These are phyloP conservation scores for Ogataea populi-albae DNA, from an alignment of 805 yeast genomes.

Conservation along the genomic window DNA sequence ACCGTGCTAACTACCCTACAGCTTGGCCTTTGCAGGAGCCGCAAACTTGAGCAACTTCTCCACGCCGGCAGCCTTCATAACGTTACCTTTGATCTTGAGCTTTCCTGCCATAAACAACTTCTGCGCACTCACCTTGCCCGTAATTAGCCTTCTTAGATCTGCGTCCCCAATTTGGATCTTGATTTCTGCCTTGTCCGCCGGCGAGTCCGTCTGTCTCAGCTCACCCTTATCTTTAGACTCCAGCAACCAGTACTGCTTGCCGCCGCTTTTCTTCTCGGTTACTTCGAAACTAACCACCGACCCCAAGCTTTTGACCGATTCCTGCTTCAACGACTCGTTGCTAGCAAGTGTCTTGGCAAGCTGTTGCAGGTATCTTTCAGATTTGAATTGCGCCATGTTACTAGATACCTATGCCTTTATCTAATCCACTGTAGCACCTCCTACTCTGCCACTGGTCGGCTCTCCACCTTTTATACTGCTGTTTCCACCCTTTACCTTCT, in stretches of 20 bases:
- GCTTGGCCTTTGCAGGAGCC: conserved; percentile 42
- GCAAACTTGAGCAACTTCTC: conserved; percentile 64
- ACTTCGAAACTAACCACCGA: conserved; percentile 56
- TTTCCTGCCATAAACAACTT: conserved; percentile 80
- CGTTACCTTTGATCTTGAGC: conserved; percentile 84
- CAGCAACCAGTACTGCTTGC: conserved; percentile 56
- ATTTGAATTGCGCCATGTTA: conserved; percentile 11
- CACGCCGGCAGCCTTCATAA: conserved; percentile 82
- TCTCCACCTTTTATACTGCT: conserved; percentile 3
- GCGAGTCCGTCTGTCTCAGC: conserved; percentile 20
- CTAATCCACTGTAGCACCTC: no score
- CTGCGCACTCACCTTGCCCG: conserved; percentile 82
- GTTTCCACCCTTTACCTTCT: conserved; percentile 3
- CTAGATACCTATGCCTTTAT: no score
- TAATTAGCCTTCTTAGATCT: conserved; percentile 66
- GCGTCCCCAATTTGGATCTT: conserved; percentile 62
- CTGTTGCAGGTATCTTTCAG: conserved; percentile 15
- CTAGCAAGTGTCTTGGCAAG: conserved; percentile 14
- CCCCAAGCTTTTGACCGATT: conserved; percentile 28
- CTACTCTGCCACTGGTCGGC: not conserved
- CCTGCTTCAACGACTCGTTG: conserved; percentile 19
- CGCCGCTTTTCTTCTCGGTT: conserved; percentile 57
- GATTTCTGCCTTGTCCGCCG: conserved; percentile 56
- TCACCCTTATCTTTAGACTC: conserved; percentile 63
- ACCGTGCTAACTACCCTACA: no score